These are phyloP conservation scores for Lactuca sativa DNA, from an alignment of 129 eudicot species.

Conservation along the genomic window DNA sequence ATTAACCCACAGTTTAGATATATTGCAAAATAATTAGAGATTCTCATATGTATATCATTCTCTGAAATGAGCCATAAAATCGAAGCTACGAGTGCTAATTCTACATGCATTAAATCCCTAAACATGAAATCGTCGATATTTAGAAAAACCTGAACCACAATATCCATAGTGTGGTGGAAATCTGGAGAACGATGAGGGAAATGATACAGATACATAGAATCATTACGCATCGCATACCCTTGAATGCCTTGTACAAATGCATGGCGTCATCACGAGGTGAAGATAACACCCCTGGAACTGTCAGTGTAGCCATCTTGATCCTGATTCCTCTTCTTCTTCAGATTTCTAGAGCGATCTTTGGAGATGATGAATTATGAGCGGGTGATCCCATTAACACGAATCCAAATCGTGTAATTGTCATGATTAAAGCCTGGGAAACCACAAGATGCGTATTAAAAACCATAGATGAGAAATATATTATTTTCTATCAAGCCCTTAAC, in stretches of 20 bases:
- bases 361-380: background rate
- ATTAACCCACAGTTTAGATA: too few species aligned
- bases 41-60: background rate
- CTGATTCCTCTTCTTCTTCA: slow-evolving; percentile 7
- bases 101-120: background rate
- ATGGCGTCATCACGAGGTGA: slow-evolving; percentile 77
- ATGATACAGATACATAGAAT: background rate
- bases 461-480: too few species aligned
- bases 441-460: too few species aligned
- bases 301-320: slow-evolving; percentile 52
- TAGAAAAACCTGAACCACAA: background rate
- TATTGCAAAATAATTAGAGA: background rate
- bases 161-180: background rate
- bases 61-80: background rate
- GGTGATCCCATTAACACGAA: too few species aligned
- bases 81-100: background rate
- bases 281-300: slow-evolving; percentile 51
- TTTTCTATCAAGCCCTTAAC: too few species aligned
- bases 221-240: slow-evolving; percentile 42
- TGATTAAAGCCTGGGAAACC: too few species aligned
- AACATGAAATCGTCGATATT: background rate
- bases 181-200: background rate
- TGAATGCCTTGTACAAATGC: slow-evolving; percentile 59
- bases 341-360: background rate
- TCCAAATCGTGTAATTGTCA: too few species aligned